Evolutionary conservation across 352 stramenopile genomes (phyloP).

Genomic region (Globisporangium mamillatum): DNA sequence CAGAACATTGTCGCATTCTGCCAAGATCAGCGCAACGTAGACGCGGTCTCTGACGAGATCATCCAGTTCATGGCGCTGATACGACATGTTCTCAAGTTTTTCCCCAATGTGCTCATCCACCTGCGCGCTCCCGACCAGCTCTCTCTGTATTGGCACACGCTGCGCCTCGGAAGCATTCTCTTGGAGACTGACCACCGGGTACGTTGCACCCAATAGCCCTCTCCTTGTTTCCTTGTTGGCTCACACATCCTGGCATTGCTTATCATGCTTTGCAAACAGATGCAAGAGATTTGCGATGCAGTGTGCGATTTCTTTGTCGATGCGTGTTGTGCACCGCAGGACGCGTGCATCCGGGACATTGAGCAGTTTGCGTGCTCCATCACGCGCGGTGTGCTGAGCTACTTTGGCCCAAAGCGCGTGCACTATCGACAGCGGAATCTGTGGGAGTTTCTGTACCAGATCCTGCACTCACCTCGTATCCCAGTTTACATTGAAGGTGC

Average conservation of each 20-base stretch:
- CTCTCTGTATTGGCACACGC: constrained; percentile 36
- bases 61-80: constrained; percentile 51
- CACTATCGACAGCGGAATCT: constrained; percentile 53
- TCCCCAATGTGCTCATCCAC: constrained; percentile 34
- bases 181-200: constrained; percentile 63
- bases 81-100: constrained; percentile 38
- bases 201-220: not conserved
- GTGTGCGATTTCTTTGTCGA: constrained; percentile 62
- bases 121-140: constrained; percentile 21
- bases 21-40: constrained; percentile 28
- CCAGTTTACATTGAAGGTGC: constrained; percentile 35
- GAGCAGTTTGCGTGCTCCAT: constrained; percentile 36
- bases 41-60: constrained; percentile 43
- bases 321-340: constrained; percentile 35
- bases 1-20: constrained; percentile 37
- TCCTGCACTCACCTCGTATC: constrained; percentile 65
- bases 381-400: constrained; percentile 44
- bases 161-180: constrained; percentile 46
- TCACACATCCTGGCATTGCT: not conserved
- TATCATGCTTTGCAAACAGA: constrained; percentile 15
- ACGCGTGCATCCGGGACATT: constrained; percentile 33
- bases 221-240: not conserved
- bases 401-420: constrained; percentile 41
- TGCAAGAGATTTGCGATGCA: constrained; percentile 62
- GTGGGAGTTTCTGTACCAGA: constrained; percentile 72